A percentile compares a stretch with the other conserved stretches of the same genome.
Conservation (phyloP, 164 flowering plant genomes). For the Brasenia schreberi region DNA sequence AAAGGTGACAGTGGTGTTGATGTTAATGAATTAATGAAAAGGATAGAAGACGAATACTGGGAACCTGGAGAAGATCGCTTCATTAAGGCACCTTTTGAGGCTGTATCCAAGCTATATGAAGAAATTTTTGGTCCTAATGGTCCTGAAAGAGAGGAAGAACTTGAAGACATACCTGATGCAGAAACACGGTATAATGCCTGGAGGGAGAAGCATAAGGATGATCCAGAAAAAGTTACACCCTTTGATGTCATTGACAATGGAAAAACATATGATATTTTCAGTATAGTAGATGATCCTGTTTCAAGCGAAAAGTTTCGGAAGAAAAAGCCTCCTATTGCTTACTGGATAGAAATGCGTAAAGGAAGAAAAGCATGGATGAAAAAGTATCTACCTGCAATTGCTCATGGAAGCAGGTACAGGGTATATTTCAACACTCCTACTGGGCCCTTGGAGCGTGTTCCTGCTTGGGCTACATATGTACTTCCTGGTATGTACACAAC, state of each 20-base stretch:
- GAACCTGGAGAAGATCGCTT: slow-evolving; percentile 88
- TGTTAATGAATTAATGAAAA: slow-evolving; percentile 52
- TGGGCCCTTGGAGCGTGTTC: slow-evolving; percentile 87
- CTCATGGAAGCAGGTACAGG: slow-evolving; percentile 91
- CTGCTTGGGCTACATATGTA: slow-evolving; percentile 99
- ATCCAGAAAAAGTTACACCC: slow-evolving; percentile 58
- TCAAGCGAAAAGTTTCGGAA: slow-evolving; percentile 47
- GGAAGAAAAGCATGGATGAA: slow-evolving; percentile 94
- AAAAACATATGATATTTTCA: slow-evolving; percentile 55
- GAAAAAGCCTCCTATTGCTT: slow-evolving; percentile 72
- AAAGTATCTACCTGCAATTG: slow-evolving; percentile 69
- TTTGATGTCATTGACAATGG: slow-evolving; percentile 73
- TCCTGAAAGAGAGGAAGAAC: slow-evolving; percentile 75
- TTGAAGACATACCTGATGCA: slow-evolving; percentile 77
- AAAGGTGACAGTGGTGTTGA: slow-evolving; percentile 85
- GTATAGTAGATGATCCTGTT: slow-evolving; percentile 47
- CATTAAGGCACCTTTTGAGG: slow-evolving; percentile 50
- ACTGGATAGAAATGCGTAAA: slow-evolving; percentile 89
- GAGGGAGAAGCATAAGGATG: slow-evolving; percentile 82
- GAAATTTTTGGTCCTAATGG: slow-evolving; percentile 95
- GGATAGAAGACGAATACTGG: slow-evolving; percentile 85
- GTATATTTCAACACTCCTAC: slow-evolving; percentile 87
- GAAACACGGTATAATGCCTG: slow-evolving; percentile 75
- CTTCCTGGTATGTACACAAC: slow-evolving; percentile 48
- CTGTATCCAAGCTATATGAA: slow-evolving; percentile 76